Conservation (phyloP, 495 filamentous ascomycete genomes). For the Thermothielavioides terrestris region DNA sequence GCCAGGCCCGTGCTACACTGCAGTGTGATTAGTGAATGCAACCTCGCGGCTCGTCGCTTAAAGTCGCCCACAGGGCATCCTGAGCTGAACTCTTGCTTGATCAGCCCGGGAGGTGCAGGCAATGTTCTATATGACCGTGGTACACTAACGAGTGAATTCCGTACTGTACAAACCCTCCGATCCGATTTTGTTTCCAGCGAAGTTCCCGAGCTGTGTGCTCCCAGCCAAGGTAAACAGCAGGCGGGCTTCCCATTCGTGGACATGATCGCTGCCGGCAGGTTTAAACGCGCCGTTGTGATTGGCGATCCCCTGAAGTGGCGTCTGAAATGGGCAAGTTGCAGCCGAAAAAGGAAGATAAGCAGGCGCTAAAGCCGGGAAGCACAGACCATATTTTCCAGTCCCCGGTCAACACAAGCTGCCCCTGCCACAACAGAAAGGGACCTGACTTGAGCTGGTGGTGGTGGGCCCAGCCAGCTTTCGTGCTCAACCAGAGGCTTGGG, state of each 20-base stretch:
- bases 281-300: slow-evolving; percentile 12
- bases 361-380: slow-evolving; percentile 4
- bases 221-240: too few species aligned
- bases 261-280: not conserved
- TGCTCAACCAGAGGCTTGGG: not conserved
- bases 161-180: too few species aligned
- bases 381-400: slow-evolving; percentile 4
- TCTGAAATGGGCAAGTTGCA: slow-evolving; percentile 11
- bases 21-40: too few species aligned
- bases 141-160: too few species aligned
- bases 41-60: slow-evolving; percentile 12
- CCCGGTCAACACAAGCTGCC: slow-evolving; percentile 8
- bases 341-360: not conserved
- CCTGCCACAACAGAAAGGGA: too few species aligned
- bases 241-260: not conserved
- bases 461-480: too few species aligned
- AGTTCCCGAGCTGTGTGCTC: not conserved
- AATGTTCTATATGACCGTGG: too few species aligned
- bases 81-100: too few species aligned
- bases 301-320: not conserved
- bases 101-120: too few species aligned
- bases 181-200: too few species aligned
- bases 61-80: too few species aligned
- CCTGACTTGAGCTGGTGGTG: too few species aligned
- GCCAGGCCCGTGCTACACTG: slow-evolving; percentile 13